Conservation (phyloP, 2,329 filamentous ascomycete genomes). For the Colletotrichum shisoi region DNA sequence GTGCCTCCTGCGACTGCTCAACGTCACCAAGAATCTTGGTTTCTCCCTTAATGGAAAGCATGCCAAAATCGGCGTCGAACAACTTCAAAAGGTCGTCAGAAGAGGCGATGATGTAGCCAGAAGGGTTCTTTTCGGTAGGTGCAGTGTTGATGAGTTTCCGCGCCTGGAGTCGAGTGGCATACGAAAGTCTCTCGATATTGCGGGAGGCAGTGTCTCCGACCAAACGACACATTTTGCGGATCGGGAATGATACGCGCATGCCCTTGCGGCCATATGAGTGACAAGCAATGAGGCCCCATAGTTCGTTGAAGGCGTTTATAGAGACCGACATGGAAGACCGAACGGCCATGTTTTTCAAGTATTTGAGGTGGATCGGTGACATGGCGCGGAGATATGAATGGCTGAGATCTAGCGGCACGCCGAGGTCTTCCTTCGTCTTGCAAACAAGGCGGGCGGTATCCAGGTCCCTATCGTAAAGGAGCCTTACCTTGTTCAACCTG, state of each 20-base stretch:
- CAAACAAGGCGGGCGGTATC: conserved; percentile 84
- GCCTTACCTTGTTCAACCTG: conserved; percentile 85
- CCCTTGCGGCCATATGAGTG: conserved; percentile 79
- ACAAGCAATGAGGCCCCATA: conserved; percentile 89
- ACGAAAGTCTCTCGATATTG: conserved; percentile 87
- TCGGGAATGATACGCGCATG: conserved; percentile 91
- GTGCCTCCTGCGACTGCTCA: conserved; percentile 79
- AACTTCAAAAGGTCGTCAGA: conserved; percentile 84
- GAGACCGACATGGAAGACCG: conserved; percentile 96
- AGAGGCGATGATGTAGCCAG: conserved; percentile 88
- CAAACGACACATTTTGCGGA: conserved; percentile 89
- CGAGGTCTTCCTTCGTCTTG: conserved; percentile 74
- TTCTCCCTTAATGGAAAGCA: conserved; percentile 85
- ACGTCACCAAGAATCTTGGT: conserved; percentile 83
- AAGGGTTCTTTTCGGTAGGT: conserved; percentile 80
- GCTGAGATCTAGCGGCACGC: conserved; percentile 80
- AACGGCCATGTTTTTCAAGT: conserved; percentile 86
- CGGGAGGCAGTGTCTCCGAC: conserved; percentile 85
- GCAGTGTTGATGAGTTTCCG: conserved; percentile 88
- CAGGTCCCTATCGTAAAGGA: conserved; percentile 85
- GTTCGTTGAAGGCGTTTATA: conserved; percentile 82
- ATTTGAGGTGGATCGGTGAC: conserved; percentile 89
- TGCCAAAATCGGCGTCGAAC: conserved; percentile 86
- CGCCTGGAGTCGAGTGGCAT: conserved; percentile 83
- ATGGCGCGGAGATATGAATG: conserved; percentile 87